Percentiles rank a stretch among this genome's conserved stretches.
phyloP scores from a whole-genome alignment of 768 basidiomycete genomes.

The Boletus rufocinnamomeus region DNA sequence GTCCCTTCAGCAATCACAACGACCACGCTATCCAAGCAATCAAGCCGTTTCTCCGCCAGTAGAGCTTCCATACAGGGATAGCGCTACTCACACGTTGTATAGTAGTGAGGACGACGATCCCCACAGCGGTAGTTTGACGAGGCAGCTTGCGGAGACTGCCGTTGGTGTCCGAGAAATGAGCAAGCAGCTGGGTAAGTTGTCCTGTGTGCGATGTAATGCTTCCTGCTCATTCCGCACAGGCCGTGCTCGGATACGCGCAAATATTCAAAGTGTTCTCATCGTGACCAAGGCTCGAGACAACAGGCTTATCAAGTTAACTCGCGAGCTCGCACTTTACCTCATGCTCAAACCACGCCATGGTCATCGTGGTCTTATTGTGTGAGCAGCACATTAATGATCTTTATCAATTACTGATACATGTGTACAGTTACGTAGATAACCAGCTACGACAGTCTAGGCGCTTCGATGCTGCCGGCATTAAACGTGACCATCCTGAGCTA shows the following conservation, averaged over 20 bases:
- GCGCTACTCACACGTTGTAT: conserved; percentile 16
- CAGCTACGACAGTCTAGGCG: conserved; percentile 88
- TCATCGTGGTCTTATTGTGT: conserved; percentile 86
- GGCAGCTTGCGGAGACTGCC: conserved; percentile 94
- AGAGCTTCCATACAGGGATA: conserved; percentile 21
- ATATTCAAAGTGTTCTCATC: conserved; percentile 91
- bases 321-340: conserved; percentile 91
- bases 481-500: conserved; percentile 83
- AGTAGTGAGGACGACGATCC: conserved; percentile 61
- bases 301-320: conserved; percentile 90
- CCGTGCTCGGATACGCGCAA: conserved; percentile 86
- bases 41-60: conserved; percentile 12
- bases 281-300: conserved; percentile 99
- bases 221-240: conserved; percentile 49
- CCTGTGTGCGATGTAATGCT: conserved; percentile 1
- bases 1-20: conserved; percentile 41
- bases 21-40: conserved; percentile 9
- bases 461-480: conserved; percentile 91
- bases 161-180: conserved; percentile 98
- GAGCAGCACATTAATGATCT: conserved; percentile 31
- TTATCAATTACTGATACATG: conserved; percentile 20
- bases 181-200: conserved; percentile 85
- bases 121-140: conserved; percentile 77
- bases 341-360: conserved; percentile 82
- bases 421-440: conserved; percentile 83